Base-by-base conservation (phyloP, 164 flowering plant species). In the Houttuynia cordata region DNA sequence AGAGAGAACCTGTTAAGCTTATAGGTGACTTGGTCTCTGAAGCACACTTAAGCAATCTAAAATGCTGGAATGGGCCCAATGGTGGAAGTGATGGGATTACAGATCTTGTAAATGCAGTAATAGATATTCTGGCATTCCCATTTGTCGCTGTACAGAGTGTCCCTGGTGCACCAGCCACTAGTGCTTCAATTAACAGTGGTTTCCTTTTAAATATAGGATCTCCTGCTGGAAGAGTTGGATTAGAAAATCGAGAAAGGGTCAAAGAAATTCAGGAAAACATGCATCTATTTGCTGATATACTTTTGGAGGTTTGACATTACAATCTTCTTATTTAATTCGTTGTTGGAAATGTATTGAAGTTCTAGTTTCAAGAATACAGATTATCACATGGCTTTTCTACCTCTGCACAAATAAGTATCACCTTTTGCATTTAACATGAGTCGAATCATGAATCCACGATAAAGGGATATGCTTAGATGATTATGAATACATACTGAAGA, bases 81-180 rank as follows among this genome's bases (percentile, higher is more conserved):
- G 99, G 97, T 70, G 99, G 97, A 41, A 82, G 75, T 71, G 75
- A 72, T 66, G 97, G 97, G 24, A 77, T 86, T 53, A 79, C 77
- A 59, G 95, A 86, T 62, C 71, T 78, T 59, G 65, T 85, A 61
- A 84, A 81, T 78, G 73, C 79, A 24, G 85, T 83, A n/a, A 73
- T 90, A 65, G 96, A 93, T 76, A 80, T 87, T 65, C 68, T 93
- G 65, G 99, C 99, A 66, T 93, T 86, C 74, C 99, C 99, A 56
- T 87, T 93, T 74, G 91, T 93, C 57, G 99, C 87, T 47, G 71
- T 86, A 60, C 97, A 90, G 64, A 86, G 73, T 78, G 76, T 70
- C 53, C 78, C 87, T 21, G 85, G 94, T 60, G 70, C 79, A 69
- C 86, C 92, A 67, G 74, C 88, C 34, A 82, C 98, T 51, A 75